Conservation (phyloP, 345 rosid species). For the Aquilaria malaccensis region DNA sequence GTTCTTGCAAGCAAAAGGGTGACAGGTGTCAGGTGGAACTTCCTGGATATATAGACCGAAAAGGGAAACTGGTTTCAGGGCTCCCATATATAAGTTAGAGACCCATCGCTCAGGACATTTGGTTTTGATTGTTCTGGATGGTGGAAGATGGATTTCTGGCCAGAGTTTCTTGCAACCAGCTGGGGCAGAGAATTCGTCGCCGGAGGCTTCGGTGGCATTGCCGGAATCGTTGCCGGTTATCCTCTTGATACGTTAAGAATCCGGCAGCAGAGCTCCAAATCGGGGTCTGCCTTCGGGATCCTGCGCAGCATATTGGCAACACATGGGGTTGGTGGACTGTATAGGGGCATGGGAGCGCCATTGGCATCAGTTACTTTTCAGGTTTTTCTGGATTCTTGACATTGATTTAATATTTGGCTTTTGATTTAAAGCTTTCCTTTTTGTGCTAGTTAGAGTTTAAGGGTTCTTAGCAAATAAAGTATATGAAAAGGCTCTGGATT, state of each 20-base stretch:
- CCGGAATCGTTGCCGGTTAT: slow-evolving; percentile 87
- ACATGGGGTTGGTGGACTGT: slow-evolving; percentile 71
- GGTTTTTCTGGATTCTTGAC: slow-evolving; percentile 23
- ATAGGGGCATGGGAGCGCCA: slow-evolving; percentile 91
- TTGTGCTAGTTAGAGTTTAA: background rate
- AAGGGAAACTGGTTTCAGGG: background rate
- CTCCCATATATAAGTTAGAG: background rate
- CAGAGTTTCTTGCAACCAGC: slow-evolving; percentile 79
- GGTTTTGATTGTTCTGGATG: background rate
- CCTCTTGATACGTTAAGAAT: slow-evolving; percentile 86
- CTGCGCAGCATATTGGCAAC: slow-evolving; percentile 47
- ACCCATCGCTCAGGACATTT: background rate
- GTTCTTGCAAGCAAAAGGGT: slow-evolving; percentile 11
- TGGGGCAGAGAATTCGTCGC: slow-evolving; percentile 88
- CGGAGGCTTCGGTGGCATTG: slow-evolving; percentile 90
- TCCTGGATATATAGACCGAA: slow-evolving; percentile 1
- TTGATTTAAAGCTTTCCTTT: background rate
- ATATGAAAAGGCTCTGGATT: background rate
- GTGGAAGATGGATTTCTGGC: slow-evolving; percentile 78
- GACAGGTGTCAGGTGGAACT: background rate
- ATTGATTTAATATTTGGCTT: background rate
- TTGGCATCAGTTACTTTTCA: slow-evolving; percentile 92
- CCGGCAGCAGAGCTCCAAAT: slow-evolving; percentile 58
- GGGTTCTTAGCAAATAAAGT: background rate
- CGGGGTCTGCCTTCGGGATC: slow-evolving; percentile 70